These are phyloP conservation scores for Parastagonospora nodorum DNA, from an alignment of 2,329 filamentous ascomycete species.

Conservation along the genomic window DNA sequence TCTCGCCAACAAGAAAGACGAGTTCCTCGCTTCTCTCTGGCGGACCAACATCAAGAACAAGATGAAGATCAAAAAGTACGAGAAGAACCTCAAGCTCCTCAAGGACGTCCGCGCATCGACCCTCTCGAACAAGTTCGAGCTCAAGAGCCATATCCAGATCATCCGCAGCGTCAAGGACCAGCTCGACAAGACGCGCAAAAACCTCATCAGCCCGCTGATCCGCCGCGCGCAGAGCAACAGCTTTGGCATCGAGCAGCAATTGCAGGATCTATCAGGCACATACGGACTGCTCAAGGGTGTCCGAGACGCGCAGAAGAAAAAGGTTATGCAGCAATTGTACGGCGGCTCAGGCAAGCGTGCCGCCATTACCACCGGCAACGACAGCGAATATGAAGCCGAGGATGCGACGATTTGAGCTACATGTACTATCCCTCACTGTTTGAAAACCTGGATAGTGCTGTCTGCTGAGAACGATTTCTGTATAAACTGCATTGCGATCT, in stretches of 20 bases:
- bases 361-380: constrained; percentile 27
- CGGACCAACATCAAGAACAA: constrained; percentile 81
- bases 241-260: constrained; percentile 81
- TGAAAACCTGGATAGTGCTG: too few species aligned
- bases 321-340: constrained; percentile 78
- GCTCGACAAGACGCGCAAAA: constrained; percentile 80
- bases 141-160: constrained; percentile 85
- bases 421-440: too few species aligned
- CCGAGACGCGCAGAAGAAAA: constrained; percentile 78
- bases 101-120: constrained; percentile 80
- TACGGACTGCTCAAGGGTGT: constrained; percentile 77
- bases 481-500: too few species aligned
- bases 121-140: constrained; percentile 81
- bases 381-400: constrained; percentile 24
- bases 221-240: constrained; percentile 70
- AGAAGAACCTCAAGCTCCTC: constrained; percentile 83
- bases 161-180: constrained; percentile 84
- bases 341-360: constrained; percentile 37
- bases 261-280: constrained; percentile 78
- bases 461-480: too few species aligned
- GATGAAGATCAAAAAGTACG: constrained; percentile 80
- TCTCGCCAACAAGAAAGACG: constrained; percentile 79
- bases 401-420: background rate
- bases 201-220: constrained; percentile 83
- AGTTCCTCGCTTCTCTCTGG: constrained; percentile 85